Conservation (phyloP, 78 protist species). For the Blattamonas nauphoetae region DNA sequence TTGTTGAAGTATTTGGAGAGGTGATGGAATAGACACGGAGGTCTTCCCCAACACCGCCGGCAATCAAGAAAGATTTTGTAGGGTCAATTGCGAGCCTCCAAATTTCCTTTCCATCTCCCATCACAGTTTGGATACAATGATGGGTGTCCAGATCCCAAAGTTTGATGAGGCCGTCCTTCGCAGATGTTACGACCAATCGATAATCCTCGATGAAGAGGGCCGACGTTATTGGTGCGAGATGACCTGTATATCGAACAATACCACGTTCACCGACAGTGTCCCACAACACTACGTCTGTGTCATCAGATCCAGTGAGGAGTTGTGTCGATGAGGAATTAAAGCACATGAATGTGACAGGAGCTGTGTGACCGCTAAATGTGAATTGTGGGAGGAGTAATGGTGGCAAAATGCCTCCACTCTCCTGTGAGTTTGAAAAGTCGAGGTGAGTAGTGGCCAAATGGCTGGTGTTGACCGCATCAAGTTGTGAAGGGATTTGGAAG, state of each 20-base stretch:
- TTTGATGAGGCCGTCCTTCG: constrained; percentile 45
- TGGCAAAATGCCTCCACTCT: neutral
- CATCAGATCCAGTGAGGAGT: constrained; percentile 63
- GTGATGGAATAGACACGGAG: constrained; percentile 31
- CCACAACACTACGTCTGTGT: constrained; percentile 77
- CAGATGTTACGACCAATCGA: neutral
- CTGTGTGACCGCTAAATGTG: constrained; percentile 52
- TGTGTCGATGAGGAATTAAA: constrained; percentile 41
- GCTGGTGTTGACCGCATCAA: neutral
- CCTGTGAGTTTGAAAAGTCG: neutral
- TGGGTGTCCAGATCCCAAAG: constrained; percentile 76
- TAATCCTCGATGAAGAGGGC: neutral
- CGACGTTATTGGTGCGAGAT: neutral
- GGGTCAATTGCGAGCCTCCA: constrained; percentile 23
- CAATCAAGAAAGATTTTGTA: neutral
- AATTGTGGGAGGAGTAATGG: neutral
- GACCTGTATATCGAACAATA: neutral
- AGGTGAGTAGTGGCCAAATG: neutral
- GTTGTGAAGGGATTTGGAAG: constrained; percentile 23
- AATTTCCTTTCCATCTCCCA: constrained; percentile 65
- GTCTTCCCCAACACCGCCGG: constrained; percentile 39
- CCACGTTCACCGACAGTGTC: constrained; percentile 74
- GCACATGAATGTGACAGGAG: constrained; percentile 38
- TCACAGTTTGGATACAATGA: constrained; percentile 69
- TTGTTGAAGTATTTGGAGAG: neutral